A percentile compares a stretch with the other conserved stretches of the same genome.
Conservation (phyloP, 2,329 filamentous ascomycete species). For the Clonostachys solani region DNA sequence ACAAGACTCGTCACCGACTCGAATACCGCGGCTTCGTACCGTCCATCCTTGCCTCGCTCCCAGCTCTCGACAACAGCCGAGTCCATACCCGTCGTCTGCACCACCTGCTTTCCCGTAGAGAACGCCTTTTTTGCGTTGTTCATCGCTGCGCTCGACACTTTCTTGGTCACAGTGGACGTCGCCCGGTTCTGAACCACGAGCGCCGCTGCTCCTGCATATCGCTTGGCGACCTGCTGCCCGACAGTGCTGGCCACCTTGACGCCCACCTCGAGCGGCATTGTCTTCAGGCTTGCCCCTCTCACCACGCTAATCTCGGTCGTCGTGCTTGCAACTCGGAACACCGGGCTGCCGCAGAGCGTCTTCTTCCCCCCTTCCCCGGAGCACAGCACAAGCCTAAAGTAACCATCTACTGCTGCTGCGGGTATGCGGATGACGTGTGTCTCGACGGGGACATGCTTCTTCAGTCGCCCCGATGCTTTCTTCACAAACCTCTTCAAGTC, state of each 20-base stretch:
- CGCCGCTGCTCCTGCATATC: slow-evolving; percentile 30
- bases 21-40: slow-evolving; percentile 27
- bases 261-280: slow-evolving; percentile 62
- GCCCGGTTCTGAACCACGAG: slow-evolving; percentile 33
- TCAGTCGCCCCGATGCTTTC: slow-evolving; percentile 40
- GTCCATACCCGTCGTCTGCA: slow-evolving; percentile 20
- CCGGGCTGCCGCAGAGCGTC: slow-evolving; percentile 59
- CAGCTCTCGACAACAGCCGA: slow-evolving; percentile 22
- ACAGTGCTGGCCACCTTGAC: slow-evolving; percentile 50
- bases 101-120: slow-evolving; percentile 22
- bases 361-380: slow-evolving; percentile 38
- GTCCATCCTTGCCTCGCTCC: slow-evolving; percentile 27
- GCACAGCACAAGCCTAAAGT: slow-evolving; percentile 64
- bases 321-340: slow-evolving; percentile 65
- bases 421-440: slow-evolving; percentile 64
- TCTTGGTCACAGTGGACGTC: slow-evolving; percentile 25
- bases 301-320: slow-evolving; percentile 57
- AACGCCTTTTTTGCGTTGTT: slow-evolving; percentile 12
- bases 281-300: slow-evolving; percentile 59
- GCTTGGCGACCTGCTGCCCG: slow-evolving; percentile 36
- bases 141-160: slow-evolving; percentile 8
- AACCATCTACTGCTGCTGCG: slow-evolving; percentile 58
- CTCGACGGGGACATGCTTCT: slow-evolving; percentile 51
- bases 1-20: slow-evolving; percentile 28
- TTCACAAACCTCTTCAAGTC: slow-evolving; percentile 62